Conservation (phyloP, 371 early-diverging fungal genomes). For the Syncephalastrum sp. region DNA sequence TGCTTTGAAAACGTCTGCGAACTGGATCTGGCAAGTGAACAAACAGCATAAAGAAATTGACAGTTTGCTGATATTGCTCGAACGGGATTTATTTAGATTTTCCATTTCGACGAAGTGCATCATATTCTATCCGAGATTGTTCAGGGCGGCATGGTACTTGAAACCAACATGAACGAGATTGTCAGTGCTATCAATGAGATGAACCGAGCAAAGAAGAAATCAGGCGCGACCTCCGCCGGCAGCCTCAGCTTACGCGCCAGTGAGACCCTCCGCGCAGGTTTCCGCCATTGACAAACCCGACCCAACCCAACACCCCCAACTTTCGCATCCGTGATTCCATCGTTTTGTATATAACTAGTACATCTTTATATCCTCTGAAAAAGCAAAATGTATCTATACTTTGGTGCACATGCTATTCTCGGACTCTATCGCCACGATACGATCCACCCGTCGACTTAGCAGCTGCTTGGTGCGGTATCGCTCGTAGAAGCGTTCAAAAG, state of each 20-base stretch:
- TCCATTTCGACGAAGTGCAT: conserved; percentile 78
- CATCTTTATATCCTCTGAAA: conserved; percentile 3
- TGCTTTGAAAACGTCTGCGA: conserved; percentile 97
- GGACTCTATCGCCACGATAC: conserved; percentile 7
- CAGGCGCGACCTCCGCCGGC: conserved; percentile 34
- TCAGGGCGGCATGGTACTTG: conserved; percentile 75
- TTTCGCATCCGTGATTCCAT: too few relatives aligned
- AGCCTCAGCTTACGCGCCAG: conserved; percentile 39
- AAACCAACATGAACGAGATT: conserved; percentile 67
- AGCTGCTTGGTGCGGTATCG: conserved; percentile 85
- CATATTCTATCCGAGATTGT: conserved; percentile 78
- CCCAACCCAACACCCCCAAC: too few relatives aligned
- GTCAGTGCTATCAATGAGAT: conserved; percentile 60
- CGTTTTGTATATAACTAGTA: conserved; percentile 1
- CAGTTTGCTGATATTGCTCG: not conserved
- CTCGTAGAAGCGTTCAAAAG: conserved; percentile 85
- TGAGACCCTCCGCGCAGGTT: conserved; percentile 41
- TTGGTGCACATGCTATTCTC: not conserved
- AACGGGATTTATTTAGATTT: conserved; percentile 49
- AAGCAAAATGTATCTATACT: conserved; percentile 3
- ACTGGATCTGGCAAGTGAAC: conserved; percentile 75
- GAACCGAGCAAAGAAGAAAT: conserved; percentile 51
- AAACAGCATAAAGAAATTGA: conserved; percentile 2
- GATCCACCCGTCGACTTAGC: conserved; percentile 31
- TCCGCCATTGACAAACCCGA: conserved; percentile 27